Evolutionary conservation across 345 rosid genomes (phyloP).

Genomic region (Cardamine resedifolia): DNA sequence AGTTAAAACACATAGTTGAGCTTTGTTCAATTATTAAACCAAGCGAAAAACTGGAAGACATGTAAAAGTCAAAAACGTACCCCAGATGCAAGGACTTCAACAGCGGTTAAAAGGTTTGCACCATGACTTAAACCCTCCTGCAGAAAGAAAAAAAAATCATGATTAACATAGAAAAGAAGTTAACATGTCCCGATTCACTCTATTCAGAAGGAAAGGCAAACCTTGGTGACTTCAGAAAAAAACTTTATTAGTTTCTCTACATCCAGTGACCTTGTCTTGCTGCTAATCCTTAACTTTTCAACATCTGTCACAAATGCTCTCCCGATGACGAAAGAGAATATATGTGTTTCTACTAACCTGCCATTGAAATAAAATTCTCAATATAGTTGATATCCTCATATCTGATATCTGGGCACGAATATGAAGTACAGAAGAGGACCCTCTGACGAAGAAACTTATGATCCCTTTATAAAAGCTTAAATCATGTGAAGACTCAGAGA

Average conservation of each 20-base stretch:
- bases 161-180: slow-evolving; percentile 13
- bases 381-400: slow-evolving; percentile 30
- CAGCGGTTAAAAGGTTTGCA: slow-evolving; percentile 81
- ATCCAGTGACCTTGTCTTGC: slow-evolving; percentile 81
- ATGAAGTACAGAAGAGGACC: neutral
- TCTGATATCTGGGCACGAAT: slow-evolving; percentile 17
- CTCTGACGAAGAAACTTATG: neutral
- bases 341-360: slow-evolving; percentile 98
- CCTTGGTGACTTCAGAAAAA: slow-evolving; percentile 73
- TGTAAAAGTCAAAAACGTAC: slow-evolving; percentile 47
- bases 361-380: slow-evolving; percentile 35
- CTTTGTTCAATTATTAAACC: neutral
- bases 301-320: slow-evolving; percentile 97
- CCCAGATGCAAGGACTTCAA: slow-evolving; percentile 88
- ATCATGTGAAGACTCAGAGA: slow-evolving; percentile 4
- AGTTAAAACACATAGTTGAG: slow-evolving; percentile 1
- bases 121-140: slow-evolving; percentile 90
- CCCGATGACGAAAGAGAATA: slow-evolving; percentile 95
- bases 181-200: neutral
- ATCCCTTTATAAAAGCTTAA: neutral
- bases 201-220: slow-evolving; percentile 38
- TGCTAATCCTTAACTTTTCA: slow-evolving; percentile 85
- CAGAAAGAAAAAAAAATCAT: slow-evolving; percentile 28
- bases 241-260: slow-evolving; percentile 54
- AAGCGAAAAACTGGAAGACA: slow-evolving; percentile 5